Evolutionary conservation across 306 rosid species (phyloP), one percentile per base, ranked within the genome.

Genomic region (Cucurbita argyrosperma): DNA sequence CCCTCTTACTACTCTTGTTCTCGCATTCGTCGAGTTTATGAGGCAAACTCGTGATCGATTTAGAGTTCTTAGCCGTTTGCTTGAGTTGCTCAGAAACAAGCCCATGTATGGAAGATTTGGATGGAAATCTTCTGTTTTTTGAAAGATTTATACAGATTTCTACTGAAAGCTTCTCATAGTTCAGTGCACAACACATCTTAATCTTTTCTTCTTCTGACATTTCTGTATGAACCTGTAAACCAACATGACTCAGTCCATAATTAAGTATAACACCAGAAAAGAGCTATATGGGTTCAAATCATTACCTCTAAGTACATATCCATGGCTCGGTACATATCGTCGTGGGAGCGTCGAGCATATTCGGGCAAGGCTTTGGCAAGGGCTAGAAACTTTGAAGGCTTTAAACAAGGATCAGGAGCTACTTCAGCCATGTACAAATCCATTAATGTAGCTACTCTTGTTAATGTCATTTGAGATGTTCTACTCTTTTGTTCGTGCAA

Each of bases 371-470:
- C 84, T 35, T 72, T 81, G 55, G 89, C 86, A 66, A 94, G 82
- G 69, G 92, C 89, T 78, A 81, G 59, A 77, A 94, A 94, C 84
- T 88, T 94, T 2, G 88, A 88, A 79, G 86, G 76, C 80, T 83
- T 94, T 71, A 94, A 85, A 77, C 87, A 78, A 76, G 97, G 99
- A 80, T 90, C 99, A 18, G 99, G 99, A 38, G 99, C 95, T 54
- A 91, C 88, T 84, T 94, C 99, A 78, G 99, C 87, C 61, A 81
- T 81, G 45, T 94, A 94, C 90, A 82, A 84, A 86, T 94, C 99
- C 77, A 91, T 66, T 62, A 94, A 84, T 62, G 61, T 74, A 45
- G 90, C 86, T 73, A 91, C 97, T 79, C 81, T 91, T 77, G 66
- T 87, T 83, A 85, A 76, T 79, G 52, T 77, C 42, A 85, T 16